phyloP scores from a whole-genome alignment of 371 early-diverging fungal species.

The Mortierella sp. region DNA sequence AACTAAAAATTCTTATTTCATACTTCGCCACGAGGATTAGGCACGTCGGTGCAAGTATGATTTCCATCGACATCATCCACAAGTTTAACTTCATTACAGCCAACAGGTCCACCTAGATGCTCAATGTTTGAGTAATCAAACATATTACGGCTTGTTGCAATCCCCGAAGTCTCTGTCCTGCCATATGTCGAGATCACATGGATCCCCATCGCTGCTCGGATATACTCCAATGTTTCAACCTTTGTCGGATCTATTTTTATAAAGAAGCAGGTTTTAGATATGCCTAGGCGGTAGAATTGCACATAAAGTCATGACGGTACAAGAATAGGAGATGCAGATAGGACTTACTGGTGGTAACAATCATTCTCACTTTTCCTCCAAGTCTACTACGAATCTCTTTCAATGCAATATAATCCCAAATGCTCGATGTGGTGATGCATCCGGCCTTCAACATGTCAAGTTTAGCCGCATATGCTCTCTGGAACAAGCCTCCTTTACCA shows the following conservation, averaged over 20 bases:
- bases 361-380: conserved; percentile 87
- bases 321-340: neutral
- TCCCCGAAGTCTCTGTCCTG: conserved; percentile 70
- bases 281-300: neutral
- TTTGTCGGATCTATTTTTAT: conserved; percentile 47
- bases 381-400: conserved; percentile 80
- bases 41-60: conserved; percentile 76
- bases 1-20: neutral
- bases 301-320: neutral
- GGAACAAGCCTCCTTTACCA: conserved; percentile 31
- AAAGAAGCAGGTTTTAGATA: neutral
- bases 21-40: conserved; percentile 84
- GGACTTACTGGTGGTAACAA: conserved; percentile 59
- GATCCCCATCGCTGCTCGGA: conserved; percentile 65
- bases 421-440: conserved; percentile 30
- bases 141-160: conserved; percentile 67
- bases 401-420: conserved; percentile 88
- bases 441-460: conserved; percentile 18
- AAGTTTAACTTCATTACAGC: conserved; percentile 90
- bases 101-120: conserved; percentile 80
- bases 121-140: conserved; percentile 65
- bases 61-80: conserved; percentile 79
- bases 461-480: conserved; percentile 60
- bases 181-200: conserved; percentile 72
- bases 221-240: conserved; percentile 57